A percentile compares a stretch with the other conserved stretches of the same genome.
Conservation (phyloP, 441 rosid species). For the California macrophylla region DNA sequence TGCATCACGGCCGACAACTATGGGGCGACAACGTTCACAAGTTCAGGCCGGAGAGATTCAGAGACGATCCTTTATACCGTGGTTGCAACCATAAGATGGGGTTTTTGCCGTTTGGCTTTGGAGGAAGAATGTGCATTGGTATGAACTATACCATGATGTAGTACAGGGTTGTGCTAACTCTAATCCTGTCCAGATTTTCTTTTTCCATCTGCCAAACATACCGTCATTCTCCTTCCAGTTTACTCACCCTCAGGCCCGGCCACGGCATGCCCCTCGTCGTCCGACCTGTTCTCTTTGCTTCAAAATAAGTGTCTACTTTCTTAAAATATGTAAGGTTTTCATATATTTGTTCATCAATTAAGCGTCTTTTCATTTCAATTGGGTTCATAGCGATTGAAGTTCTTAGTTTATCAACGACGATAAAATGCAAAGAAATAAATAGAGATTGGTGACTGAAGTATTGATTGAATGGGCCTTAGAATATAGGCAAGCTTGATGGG, state of each 20-base stretch:
- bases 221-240: constrained; percentile 54
- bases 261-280: neutral
- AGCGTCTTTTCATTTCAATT: no score
- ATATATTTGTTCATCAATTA: no score
- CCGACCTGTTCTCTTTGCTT: no score
- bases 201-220: constrained; percentile 56
- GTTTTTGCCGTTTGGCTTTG: constrained; percentile 87
- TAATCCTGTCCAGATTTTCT: constrained; percentile 55
- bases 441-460: neutral
- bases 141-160: constrained; percentile 65
- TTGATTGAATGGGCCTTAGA: constrained; percentile 23
- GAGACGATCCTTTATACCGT: constrained; percentile 43
- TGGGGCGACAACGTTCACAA: constrained; percentile 79
- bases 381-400: no score
- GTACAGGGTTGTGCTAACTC: constrained; percentile 59
- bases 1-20: constrained; percentile 68
- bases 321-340: no score
- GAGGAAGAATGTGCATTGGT: constrained; percentile 92
- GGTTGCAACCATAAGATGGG: constrained; percentile 91
- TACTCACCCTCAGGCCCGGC: constrained; percentile 69
- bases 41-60: constrained; percentile 79
- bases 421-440: neutral
- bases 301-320: no score
- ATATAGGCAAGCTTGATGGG: constrained; percentile 67
- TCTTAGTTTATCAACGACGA: neutral